These are phyloP conservation scores for Sclerotiophoma versabilis DNA, from an alignment of 2,329 filamentous ascomycete species.

Conservation along the genomic window DNA sequence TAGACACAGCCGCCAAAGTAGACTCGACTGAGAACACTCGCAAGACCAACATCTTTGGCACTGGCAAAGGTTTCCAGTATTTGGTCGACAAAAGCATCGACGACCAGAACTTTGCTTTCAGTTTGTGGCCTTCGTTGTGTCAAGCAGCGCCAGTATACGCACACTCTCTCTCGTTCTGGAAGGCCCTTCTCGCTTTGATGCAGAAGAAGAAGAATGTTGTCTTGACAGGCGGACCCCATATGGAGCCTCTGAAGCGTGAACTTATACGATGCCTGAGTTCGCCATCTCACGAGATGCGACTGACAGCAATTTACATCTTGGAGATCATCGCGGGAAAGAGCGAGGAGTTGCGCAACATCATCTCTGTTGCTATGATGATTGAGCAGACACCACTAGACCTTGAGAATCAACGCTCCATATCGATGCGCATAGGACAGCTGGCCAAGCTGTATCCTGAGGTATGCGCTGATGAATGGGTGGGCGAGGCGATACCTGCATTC, in stretches of 20 bases:
- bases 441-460: constrained; percentile 68
- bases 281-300: constrained; percentile 75
- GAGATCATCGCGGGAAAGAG: constrained; percentile 61
- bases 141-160: constrained; percentile 72
- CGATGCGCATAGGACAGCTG: constrained; percentile 86
- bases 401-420: constrained; percentile 76
- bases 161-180: constrained; percentile 53
- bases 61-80: constrained; percentile 76
- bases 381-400: constrained; percentile 82
- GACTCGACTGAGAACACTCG: constrained; percentile 1
- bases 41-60: constrained; percentile 64
- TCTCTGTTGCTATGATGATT: constrained; percentile 75
- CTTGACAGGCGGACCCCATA: constrained; percentile 60
- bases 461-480: constrained; percentile 68
- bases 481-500: constrained; percentile 77
- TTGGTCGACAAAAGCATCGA: constrained; percentile 67
- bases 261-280: constrained; percentile 77
- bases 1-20: constrained; percentile 26
- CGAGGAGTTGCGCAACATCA: constrained; percentile 59
- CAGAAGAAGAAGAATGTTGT: constrained; percentile 64
- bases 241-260: constrained; percentile 68
- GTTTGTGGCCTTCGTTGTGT: constrained; percentile 70
- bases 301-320: constrained; percentile 76
- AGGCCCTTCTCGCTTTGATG: constrained; percentile 63
- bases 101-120: constrained; percentile 56